phyloP scores from a whole-genome alignment of 1,284 basidiomycete species.

The Rhodotorula sp. region DNA sequence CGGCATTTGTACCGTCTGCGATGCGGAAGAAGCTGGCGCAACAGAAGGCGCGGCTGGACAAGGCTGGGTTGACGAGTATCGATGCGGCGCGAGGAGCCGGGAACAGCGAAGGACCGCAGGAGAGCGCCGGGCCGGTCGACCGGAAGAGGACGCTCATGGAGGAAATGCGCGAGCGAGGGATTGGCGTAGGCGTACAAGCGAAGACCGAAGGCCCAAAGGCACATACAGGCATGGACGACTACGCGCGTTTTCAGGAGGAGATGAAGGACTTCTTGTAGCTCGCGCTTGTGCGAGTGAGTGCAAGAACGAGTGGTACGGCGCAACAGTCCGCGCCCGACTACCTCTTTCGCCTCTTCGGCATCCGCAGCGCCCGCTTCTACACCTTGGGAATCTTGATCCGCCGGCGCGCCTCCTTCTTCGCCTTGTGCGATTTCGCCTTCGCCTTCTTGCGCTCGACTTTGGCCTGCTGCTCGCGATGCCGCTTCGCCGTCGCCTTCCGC shows the following conservation, averaged over 20 bases:
- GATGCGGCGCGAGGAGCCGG: conserved; percentile 17
- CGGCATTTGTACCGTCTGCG: conserved; percentile 70
- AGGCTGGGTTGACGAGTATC: conserved; percentile 15
- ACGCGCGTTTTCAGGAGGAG: conserved; percentile 31
- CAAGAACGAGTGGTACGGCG: not conserved
- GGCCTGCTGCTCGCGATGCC: not conserved
- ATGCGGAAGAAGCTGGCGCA: conserved; percentile 27
- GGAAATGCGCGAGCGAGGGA: conserved; percentile 28
- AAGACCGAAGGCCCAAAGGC: not conserved
- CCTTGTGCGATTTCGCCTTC: not conserved
- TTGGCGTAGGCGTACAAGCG: conserved; percentile 8
- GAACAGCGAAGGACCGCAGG: not conserved
- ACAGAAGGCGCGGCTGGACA: conserved; percentile 13
- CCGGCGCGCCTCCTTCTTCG: not conserved
- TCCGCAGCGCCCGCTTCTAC: not conserved
- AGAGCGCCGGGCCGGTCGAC: not conserved
- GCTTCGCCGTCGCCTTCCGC: not conserved
- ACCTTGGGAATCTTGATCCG: not conserved
- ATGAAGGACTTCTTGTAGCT: conserved; percentile 31
- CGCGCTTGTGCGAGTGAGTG: not conserved
- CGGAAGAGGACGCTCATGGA: conserved; percentile 23
- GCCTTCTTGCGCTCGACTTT: not conserved
- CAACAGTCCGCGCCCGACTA: not conserved
- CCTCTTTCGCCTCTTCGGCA: not conserved
- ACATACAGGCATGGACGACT: conserved; percentile 20